phyloP scores from a whole-genome alignment of 140 eudicot genomes.

The Flaveria floridana region DNA sequence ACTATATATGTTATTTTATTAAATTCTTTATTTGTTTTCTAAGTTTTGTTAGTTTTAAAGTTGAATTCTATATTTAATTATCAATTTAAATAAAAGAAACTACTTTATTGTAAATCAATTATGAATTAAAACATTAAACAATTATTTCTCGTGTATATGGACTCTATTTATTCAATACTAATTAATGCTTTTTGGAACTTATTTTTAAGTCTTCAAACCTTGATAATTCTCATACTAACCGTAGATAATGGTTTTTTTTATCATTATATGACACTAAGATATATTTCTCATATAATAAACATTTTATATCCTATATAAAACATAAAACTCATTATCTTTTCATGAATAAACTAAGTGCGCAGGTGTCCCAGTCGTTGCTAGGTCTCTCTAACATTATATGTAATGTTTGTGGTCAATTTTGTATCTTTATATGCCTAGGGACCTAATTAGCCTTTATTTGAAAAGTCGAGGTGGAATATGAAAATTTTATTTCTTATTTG shows the following conservation, averaged over 20 bases:
- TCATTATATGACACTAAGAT: background rate
- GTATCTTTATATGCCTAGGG: constrained; percentile 9
- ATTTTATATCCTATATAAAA: background rate
- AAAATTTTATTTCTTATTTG: background rate
- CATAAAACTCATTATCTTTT: background rate
- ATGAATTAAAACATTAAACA: background rate
- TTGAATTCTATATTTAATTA: background rate
- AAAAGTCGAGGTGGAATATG: constrained; percentile 16
- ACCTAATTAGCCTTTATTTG: background rate
- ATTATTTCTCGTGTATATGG: background rate
- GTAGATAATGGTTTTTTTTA: no score
- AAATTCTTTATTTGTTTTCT: background rate
- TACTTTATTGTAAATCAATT: background rate
- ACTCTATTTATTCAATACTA: background rate
- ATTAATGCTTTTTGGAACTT: background rate
- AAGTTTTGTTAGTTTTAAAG: background rate
- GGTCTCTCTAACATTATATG: background rate
- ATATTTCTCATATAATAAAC: no score
- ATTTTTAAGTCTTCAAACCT: background rate
- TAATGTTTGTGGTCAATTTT: background rate
- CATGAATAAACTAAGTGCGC: no score
- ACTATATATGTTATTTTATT: no score
- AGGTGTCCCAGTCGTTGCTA: background rate
- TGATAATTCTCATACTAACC: background rate
- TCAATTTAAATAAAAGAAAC: background rate